These are phyloP conservation scores for Peltaster fructicola DNA, from an alignment of 2,329 filamentous ascomycete species.

Conservation along the genomic window DNA sequence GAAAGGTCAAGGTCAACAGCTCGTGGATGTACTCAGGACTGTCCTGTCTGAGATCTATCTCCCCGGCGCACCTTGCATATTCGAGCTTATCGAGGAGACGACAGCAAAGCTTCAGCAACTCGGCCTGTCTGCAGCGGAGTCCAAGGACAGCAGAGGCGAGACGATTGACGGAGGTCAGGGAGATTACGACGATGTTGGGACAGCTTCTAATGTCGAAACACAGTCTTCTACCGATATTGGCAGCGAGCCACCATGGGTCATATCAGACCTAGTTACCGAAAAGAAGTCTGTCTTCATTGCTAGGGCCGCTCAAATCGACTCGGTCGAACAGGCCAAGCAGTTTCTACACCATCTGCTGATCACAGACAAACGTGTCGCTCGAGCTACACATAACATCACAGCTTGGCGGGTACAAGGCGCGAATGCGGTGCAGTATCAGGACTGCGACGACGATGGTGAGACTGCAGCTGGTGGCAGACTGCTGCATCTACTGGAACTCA, in stretches of 20 bases:
- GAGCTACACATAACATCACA: conserved; percentile 86
- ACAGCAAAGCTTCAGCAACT: conserved; percentile 18
- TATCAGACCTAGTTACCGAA: conserved; percentile 59
- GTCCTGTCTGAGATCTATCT: conserved; percentile 51
- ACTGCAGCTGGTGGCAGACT: conserved; percentile 74
- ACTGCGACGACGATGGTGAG: conserved; percentile 94
- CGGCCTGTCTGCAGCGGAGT: conserved; percentile 7
- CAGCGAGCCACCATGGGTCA: conserved; percentile 44
- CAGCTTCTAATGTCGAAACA: conserved; percentile 15
- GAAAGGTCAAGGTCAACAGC: conserved; percentile 51
- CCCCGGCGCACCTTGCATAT: conserved; percentile 66
- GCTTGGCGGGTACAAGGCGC: conserved; percentile 66
- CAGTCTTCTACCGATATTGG: conserved; percentile 20
- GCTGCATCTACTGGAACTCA: conserved; percentile 80
- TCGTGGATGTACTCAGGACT: conserved; percentile 50
- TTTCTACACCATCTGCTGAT: conserved; percentile 61
- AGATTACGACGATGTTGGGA: conserved; percentile 1
- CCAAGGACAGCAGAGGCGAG: conserved; percentile 2
- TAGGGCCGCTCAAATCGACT: conserved; percentile 51
- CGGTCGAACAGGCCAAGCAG: conserved; percentile 49
- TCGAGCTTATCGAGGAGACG: conserved; percentile 61
- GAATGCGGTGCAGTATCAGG: conserved; percentile 46
- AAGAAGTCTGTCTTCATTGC: conserved; percentile 81
- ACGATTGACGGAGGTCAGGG: conserved; percentile 15
- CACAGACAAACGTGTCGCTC: conserved; percentile 68